Conservation (phyloP, 495 filamentous ascomycete genomes). For the Pseudevernia furfuracea region DNA sequence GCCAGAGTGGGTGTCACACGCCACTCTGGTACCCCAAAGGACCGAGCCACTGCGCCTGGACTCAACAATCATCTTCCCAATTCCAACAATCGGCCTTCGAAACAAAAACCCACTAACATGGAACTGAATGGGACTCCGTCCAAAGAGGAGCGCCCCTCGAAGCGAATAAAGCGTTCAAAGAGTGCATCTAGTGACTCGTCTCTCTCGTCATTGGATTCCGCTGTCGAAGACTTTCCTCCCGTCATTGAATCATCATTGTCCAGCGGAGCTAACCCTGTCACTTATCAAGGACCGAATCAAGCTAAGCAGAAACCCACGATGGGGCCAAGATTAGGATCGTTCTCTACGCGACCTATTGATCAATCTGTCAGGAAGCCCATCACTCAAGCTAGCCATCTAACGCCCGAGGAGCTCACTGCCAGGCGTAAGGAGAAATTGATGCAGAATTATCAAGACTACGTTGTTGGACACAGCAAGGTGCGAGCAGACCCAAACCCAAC, state of each 20-base stretch:
- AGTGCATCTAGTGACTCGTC: slow-evolving; percentile 37
- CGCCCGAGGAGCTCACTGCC: slow-evolving; percentile 20
- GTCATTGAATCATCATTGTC: slow-evolving; percentile 14
- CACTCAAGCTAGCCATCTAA: slow-evolving; percentile 7
- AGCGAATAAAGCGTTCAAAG: slow-evolving; percentile 26
- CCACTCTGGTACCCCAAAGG: slow-evolving; percentile 24
- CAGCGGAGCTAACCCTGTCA: neutral
- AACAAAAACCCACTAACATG: slow-evolving; percentile 13
- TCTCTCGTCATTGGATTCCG: slow-evolving; percentile 35
- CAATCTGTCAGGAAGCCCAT: slow-evolving; percentile 13
- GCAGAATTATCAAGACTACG: slow-evolving; percentile 20
- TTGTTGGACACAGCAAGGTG: slow-evolving; percentile 21
- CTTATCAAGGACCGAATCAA: neutral
- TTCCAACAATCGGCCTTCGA: slow-evolving; percentile 15
- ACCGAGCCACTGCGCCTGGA: slow-evolving; percentile 18
- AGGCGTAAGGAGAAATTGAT: slow-evolving; percentile 19
- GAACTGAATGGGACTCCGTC: slow-evolving; percentile 17
- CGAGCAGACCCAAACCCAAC: slow-evolving; percentile 15
- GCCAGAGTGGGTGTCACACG: slow-evolving; percentile 35
- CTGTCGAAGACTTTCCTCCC: slow-evolving; percentile 24
- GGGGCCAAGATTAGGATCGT: slow-evolving; percentile 20
- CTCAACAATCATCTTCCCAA: slow-evolving; percentile 19
- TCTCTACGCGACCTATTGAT: slow-evolving; percentile 18
- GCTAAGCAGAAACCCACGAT: slow-evolving; percentile 6
- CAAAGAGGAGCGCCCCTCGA: slow-evolving; percentile 21